Base-by-base conservation (phyloP, 805 yeast genomes). In the Saccharomycodes ludwigii region DNA sequence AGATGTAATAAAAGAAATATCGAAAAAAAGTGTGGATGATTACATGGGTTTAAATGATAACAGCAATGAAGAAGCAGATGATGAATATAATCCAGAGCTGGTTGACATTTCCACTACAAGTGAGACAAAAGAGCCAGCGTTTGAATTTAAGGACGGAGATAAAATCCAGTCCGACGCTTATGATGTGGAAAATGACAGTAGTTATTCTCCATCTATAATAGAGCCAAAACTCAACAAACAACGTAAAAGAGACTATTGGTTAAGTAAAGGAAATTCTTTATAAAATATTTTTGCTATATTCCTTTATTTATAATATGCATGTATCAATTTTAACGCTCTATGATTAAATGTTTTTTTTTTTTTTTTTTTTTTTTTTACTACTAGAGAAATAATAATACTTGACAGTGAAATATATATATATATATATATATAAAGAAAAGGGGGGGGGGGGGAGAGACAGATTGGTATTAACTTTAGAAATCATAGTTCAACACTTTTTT, bases 181-280 rank as follows among this genome's bases (percentile, higher is more conserved):
- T n/a, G n/a, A n/a, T n/a, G n/a, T n/a, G n/a, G n/a, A n/a, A n/a
- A n/a, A n/a, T n/a, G n/a, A n/a, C n/a, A n/a, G n/a, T n/a, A n/a
- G n/a, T n/a, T n/a, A n/a, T n/a, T n/a, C n/a, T n/a, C n/a, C n/a
- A n/a, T 21, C 15, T 25, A 7, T n/a, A n/a, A 15, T 16, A 31
- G 11, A 18, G 10, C 12, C 21, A 24, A 38, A 48, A 5, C 22
- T 23, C 5, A 27, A 27, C 4, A 41, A 27, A 15, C 27, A 32
- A 7, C 38, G 37, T 10, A 46, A 42, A 27, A 38, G 56, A 27
- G 61, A 60, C 11, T 60, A 49, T 37, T 61, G 66, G 67, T 31
- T 52, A n/a, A 52, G 51, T 35, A 62, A 62, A 35, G 58, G 56
- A 5, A 44, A 38, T 25, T 37, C 43, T 11, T 17, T 46, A 19